phyloP scores from a whole-genome alignment of 108 stramenopile genomes.

The Stephanodiscus minutulus region DNA sequence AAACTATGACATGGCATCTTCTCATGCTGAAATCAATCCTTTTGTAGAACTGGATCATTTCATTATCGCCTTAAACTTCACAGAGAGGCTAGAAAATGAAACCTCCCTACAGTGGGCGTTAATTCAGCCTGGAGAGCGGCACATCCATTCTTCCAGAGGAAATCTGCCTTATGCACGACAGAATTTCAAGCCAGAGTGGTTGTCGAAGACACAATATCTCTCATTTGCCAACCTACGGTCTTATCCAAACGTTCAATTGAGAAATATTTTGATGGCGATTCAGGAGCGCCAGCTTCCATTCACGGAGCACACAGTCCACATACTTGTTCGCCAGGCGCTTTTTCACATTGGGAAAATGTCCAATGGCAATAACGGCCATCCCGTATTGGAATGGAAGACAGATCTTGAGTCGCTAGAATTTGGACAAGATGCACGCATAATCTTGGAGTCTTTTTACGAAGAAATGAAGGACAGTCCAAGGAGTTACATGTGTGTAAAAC shows the following conservation, averaged over 20 bases:
- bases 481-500: conserved; percentile 16
- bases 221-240: conserved; percentile 39
- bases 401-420: conserved; percentile 9
- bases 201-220: conserved; percentile 33
- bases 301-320: conserved; percentile 26
- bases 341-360: conserved; percentile 56
- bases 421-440: background rate
- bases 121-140: conserved; percentile 14
- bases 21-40: conserved; percentile 26
- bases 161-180: conserved; percentile 40
- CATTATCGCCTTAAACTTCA: conserved; percentile 25
- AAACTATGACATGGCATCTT: conserved; percentile 12
- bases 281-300: conserved; percentile 27
- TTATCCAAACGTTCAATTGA: conserved; percentile 46
- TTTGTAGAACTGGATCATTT: conserved; percentile 15
- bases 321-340: conserved; percentile 43
- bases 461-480: conserved; percentile 47
- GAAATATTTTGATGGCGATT: conserved; percentile 40
- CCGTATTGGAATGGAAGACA: conserved; percentile 28
- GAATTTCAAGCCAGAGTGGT: conserved; percentile 30
- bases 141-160: conserved; percentile 15
- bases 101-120: conserved; percentile 29
- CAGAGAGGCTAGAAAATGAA: conserved; percentile 10
- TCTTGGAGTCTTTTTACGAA: conserved; percentile 19
- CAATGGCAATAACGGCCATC: background rate